Conservation (phyloP, 2,329 filamentous ascomycete species). For the Eutypa lata region DNA sequence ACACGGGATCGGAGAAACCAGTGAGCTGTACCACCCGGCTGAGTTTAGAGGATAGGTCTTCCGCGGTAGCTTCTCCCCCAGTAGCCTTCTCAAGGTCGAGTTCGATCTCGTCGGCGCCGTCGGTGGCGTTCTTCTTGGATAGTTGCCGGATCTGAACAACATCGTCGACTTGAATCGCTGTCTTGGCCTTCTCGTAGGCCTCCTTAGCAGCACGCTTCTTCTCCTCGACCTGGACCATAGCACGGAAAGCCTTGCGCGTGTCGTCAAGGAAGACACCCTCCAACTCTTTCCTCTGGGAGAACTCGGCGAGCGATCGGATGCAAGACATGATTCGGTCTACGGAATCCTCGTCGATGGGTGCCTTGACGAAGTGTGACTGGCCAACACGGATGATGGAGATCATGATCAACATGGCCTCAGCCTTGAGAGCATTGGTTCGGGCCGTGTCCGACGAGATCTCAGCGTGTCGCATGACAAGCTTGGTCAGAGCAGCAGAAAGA, state of each 20-base stretch:
- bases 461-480: constrained; percentile 95
- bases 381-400: constrained; percentile 97
- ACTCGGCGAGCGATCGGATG: constrained; percentile 87
- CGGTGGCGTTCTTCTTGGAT: constrained; percentile 81
- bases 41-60: constrained; percentile 89
- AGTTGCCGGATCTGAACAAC: constrained; percentile 90
- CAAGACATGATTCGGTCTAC: constrained; percentile 99
- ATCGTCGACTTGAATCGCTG: constrained; percentile 92
- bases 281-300: constrained; percentile 82
- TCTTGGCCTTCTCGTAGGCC: constrained; percentile 88
- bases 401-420: constrained; percentile 99
- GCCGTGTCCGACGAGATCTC: constrained; percentile 84
- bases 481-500: constrained; percentile 92
- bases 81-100: constrained; percentile 91
- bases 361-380: constrained; percentile 98
- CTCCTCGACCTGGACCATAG: constrained; percentile 96
- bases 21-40: constrained; percentile 96
- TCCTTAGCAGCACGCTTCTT: constrained; percentile 97
- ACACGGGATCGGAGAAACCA: constrained; percentile 96
- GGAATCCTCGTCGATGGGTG: constrained; percentile 95
- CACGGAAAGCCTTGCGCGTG: constrained; percentile 90
- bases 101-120: constrained; percentile 82
- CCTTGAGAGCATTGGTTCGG: constrained; percentile 88
- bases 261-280: constrained; percentile 92
- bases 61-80: constrained; percentile 77